These are phyloP conservation scores for Stachybotrys elegans DNA, from an alignment of 2,329 filamentous ascomycete genomes.

Conservation along the genomic window DNA sequence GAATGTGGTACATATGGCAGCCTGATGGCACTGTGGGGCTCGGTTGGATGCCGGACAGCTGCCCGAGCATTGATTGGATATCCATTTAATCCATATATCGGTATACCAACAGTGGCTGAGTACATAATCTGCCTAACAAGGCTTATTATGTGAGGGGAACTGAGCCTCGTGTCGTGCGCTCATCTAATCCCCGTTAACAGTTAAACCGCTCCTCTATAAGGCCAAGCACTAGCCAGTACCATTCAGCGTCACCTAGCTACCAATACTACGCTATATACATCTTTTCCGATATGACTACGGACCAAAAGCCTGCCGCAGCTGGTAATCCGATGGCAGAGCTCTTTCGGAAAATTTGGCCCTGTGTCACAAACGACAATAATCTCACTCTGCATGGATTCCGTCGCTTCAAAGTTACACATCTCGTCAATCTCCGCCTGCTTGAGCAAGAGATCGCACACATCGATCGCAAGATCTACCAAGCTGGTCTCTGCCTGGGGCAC, in stretches of 20 bases:
- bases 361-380: constrained; percentile 17
- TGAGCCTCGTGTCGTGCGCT: background rate
- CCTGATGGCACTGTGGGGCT: background rate
- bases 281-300: background rate
- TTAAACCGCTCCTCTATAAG: background rate
- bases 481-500: constrained; percentile 20
- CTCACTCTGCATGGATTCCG: constrained; percentile 20
- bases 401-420: constrained; percentile 24
- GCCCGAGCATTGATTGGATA: background rate
- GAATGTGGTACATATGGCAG: background rate
- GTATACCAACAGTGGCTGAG: background rate
- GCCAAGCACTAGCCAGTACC: background rate
- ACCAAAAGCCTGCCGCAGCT: background rate
- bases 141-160: background rate
- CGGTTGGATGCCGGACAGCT: background rate
- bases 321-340: background rate
- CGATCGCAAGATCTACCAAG: constrained; percentile 26
- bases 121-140: background rate
- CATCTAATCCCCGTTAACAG: background rate
- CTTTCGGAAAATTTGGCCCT: background rate
- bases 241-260: background rate
- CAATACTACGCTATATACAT: background rate
- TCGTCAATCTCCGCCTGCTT: constrained; percentile 26
- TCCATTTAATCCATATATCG: background rate
- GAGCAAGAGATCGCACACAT: constrained; percentile 24